Evolutionary conservation across 2,329 filamentous ascomycete genomes (phyloP).

Genomic region (Penicillium corylophilum): DNA sequence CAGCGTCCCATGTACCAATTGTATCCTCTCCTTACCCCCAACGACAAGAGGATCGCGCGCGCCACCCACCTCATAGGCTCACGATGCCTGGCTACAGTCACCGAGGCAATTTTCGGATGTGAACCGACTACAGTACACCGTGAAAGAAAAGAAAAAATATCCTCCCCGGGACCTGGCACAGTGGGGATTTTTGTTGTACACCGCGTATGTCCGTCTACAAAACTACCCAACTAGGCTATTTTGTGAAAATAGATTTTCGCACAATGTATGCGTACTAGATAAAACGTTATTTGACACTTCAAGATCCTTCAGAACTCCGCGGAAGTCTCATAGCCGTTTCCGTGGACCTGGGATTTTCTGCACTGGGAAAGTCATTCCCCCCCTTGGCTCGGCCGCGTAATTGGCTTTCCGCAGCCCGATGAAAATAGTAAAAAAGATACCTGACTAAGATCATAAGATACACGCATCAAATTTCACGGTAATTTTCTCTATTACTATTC

Average conservation of each 20-base stretch:
- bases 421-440: background rate
- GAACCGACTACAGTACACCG: conserved; percentile 1
- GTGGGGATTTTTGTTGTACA: background rate
- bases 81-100: background rate
- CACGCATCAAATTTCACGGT: too few relatives aligned
- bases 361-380: background rate
- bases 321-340: conserved; percentile 2
- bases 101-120: conserved; percentile 18
- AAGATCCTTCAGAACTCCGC: background rate
- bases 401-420: conserved; percentile 15
- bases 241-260: background rate
- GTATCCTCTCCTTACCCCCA: conserved; percentile 13
- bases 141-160: background rate
- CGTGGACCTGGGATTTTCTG: conserved; percentile 15
- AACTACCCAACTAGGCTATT: background rate
- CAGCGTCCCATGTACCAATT: conserved; percentile 25
- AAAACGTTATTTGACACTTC: too few relatives aligned
- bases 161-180: background rate
- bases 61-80: conserved; percentile 33
- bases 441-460: too few relatives aligned
- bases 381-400: conserved; percentile 15
- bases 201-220: background rate
- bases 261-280: too few relatives aligned
- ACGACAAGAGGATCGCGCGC: conserved; percentile 21
- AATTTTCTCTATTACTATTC: conserved; percentile 5